Conservation (phyloP, 805 yeast genomes). For the Lachancea kluyveri region DNA sequence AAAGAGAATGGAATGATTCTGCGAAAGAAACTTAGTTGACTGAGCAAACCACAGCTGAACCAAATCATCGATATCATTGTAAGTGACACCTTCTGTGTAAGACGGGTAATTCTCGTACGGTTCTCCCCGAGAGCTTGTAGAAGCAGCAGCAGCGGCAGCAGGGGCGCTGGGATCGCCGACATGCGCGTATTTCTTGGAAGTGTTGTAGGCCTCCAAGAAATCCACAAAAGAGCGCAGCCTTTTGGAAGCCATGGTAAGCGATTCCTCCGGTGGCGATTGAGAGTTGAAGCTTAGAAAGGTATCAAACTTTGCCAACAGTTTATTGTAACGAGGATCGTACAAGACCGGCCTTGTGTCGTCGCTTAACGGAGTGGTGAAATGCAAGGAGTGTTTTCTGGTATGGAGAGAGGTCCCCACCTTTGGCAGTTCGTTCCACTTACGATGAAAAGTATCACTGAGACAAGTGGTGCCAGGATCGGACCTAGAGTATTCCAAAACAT, state of each 20-base stretch:
- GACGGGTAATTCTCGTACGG: too few species aligned
- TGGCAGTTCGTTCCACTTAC: constrained; percentile 28
- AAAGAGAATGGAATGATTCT: constrained; percentile 23
- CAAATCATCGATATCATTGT: constrained; percentile 19
- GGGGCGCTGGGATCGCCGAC: constrained; percentile 22
- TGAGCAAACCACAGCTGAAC: constrained; percentile 25
- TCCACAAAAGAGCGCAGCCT: constrained; percentile 19
- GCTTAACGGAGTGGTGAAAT: constrained; percentile 17
- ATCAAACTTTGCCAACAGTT: constrained; percentile 19
- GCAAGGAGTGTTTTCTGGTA: constrained; percentile 17
- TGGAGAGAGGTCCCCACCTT: constrained; percentile 14
- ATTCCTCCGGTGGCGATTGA: constrained; percentile 18
- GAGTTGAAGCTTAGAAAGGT: constrained; percentile 23
- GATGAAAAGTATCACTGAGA: too few species aligned
- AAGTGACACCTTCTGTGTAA: constrained; percentile 7
- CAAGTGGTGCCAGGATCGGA: too few species aligned
- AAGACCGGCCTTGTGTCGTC: constrained; percentile 20
- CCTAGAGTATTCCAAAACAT: too few species aligned
- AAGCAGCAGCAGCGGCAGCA: too few species aligned
- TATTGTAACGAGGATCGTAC: constrained; percentile 24
- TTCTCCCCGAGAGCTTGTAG: too few species aligned
- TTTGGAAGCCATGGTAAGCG: constrained; percentile 14
- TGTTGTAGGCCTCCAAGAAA: constrained; percentile 16
- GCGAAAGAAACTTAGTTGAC: constrained; percentile 16
- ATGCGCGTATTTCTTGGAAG: constrained; percentile 16